phyloP scores from a whole-genome alignment of 257 asterid species.

The Penstemon davidsonii region DNA sequence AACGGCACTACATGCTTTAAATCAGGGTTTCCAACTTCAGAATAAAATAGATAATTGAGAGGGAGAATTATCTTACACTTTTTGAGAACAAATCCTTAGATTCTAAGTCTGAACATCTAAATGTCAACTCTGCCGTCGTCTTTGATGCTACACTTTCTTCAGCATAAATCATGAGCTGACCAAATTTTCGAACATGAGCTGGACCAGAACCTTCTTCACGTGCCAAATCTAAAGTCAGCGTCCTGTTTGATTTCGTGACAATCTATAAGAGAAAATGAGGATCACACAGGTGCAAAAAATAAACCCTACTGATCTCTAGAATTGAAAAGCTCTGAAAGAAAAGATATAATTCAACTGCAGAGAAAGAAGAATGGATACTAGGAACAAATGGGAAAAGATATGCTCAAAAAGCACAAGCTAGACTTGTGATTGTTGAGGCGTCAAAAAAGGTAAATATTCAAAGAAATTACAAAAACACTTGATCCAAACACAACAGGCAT shows the following conservation, averaged over 20 bases:
- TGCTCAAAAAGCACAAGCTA: constrained; percentile 20
- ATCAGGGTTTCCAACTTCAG: constrained; percentile 34
- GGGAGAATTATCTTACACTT: constrained; percentile 58
- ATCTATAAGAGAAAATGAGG: constrained; percentile 48
- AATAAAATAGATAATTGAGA: constrained; percentile 17
- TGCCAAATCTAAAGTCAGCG: constrained; percentile 62
- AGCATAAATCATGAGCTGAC: constrained; percentile 69
- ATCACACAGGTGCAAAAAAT: constrained; percentile 18
- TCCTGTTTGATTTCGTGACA: constrained; percentile 59
- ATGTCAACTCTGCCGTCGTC: constrained; percentile 72
- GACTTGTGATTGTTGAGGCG: constrained; percentile 1
- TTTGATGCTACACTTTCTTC: constrained; percentile 87
- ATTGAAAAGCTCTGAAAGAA: constrained; percentile 10
- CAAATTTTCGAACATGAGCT: constrained; percentile 45
- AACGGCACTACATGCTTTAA: constrained; percentile 25
- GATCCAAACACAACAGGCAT: constrained; percentile 14
- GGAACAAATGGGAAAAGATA: constrained; percentile 18
- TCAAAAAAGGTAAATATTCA: constrained; percentile 23
- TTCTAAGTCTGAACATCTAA: constrained; percentile 90
- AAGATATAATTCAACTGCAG: constrained; percentile 1
- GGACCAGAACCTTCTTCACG: constrained; percentile 50
- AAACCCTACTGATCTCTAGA: constrained; percentile 8
- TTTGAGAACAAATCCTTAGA: constrained; percentile 90
- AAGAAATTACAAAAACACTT: constrained; percentile 2
- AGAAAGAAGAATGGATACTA: constrained; percentile 5